phyloP scores from a whole-genome alignment of 805 yeast species.

The Myxozyma lipomycoides region DNA sequence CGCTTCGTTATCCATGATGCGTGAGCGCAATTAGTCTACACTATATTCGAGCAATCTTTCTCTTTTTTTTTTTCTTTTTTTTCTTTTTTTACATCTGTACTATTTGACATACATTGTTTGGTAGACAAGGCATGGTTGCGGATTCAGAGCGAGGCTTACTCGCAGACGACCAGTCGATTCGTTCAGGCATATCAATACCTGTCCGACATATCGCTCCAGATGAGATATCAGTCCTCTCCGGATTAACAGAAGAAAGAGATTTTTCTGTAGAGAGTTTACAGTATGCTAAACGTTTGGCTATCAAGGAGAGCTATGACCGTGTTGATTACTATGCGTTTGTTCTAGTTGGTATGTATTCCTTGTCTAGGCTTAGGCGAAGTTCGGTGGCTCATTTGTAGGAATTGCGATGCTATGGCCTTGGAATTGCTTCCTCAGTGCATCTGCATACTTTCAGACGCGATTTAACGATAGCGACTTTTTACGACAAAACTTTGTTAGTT shows the following conservation, averaged over 20 bases:
- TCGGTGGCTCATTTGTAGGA: conserved; percentile 8
- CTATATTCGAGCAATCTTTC: too few species aligned
- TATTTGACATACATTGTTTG: too few species aligned
- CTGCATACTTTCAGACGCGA: conserved; percentile 69
- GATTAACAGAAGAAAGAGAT: not conserved
- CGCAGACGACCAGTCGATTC: not conserved
- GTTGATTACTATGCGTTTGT: conserved; percentile 20
- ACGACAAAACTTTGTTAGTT: conserved; percentile 48
- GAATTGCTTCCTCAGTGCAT: conserved; percentile 86
- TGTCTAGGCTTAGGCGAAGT: not conserved
- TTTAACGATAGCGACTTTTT: conserved; percentile 43
- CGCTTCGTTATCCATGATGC: too few species aligned
- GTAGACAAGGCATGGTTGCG: too few species aligned
- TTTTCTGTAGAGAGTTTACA: not conserved
- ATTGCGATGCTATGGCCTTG: conserved; percentile 76
- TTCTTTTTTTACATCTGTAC: too few species aligned
- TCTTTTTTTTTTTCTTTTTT: too few species aligned
- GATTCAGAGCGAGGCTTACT: not conserved
- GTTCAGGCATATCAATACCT: not conserved
- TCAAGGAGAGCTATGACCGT: not conserved
- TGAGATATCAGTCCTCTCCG: not conserved
- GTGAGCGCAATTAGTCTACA: too few species aligned
- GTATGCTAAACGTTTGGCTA: not conserved
- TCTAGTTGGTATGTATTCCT: conserved; percentile 8
- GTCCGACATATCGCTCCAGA: not conserved